phyloP scores from a whole-genome alignment of 257 asterid genomes.

The Solanum okadae region DNA sequence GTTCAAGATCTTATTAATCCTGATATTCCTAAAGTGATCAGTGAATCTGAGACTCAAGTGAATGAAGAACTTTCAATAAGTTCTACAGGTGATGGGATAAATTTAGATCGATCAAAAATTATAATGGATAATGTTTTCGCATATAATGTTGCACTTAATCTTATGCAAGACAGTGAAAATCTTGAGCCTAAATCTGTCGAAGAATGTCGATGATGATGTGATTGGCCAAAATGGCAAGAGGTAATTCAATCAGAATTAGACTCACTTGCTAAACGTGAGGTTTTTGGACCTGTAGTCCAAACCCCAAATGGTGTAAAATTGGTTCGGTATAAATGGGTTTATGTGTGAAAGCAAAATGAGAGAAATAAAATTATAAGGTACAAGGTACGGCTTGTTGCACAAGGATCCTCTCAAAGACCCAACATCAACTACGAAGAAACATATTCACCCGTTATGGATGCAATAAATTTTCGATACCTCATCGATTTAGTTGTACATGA shows the following conservation, averaged over 20 bases:
- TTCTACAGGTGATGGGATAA: not conserved
- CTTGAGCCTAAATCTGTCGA: not conserved
- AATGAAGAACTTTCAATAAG: not conserved
- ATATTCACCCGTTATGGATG: not conserved
- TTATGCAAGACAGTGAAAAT: not conserved
- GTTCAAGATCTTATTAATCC: not conserved
- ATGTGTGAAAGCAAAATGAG: too few species aligned
- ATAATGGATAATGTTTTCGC: too few species aligned
- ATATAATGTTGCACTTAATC: not conserved
- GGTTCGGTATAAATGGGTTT: too few species aligned
- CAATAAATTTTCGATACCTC: not conserved
- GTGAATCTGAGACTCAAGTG: accelerated
- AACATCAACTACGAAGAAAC: not conserved
- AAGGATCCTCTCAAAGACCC: not conserved
- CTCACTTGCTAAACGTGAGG: not conserved
- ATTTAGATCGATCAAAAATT: not conserved
- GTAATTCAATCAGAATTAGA: not conserved
- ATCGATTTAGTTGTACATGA: too few species aligned
- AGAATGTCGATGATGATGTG: not conserved
- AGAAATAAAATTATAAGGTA: not conserved
- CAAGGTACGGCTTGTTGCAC: not conserved
- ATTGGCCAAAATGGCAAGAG: not conserved
- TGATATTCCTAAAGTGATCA: too few species aligned
- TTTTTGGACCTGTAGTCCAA: not conserved
- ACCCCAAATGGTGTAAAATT: not conserved